Conservation (phyloP, 2,329 filamentous ascomycete genomes). For the Monilinia laxa region DNA sequence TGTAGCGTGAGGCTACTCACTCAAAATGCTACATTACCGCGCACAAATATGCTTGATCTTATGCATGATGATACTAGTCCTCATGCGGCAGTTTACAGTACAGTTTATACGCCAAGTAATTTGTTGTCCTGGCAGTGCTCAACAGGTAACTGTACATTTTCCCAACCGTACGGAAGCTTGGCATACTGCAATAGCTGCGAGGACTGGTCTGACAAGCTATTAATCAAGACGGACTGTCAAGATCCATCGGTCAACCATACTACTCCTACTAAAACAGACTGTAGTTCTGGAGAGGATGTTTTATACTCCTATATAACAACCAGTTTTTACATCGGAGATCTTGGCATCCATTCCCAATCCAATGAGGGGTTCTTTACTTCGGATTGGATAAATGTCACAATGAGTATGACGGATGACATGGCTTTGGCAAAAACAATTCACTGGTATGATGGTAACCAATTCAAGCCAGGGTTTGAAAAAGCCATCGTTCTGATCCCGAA, state of each 20-base stretch:
- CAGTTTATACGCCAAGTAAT: not conserved
- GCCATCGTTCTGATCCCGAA: no score
- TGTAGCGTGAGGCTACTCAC: not conserved
- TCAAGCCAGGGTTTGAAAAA: no score
- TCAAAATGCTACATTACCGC: not conserved
- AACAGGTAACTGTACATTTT: slow-evolving; percentile 1
- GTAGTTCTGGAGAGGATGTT: not conserved
- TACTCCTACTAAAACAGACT: not conserved
- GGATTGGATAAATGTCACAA: no score
- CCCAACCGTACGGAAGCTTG: not conserved
- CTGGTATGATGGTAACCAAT: no score
- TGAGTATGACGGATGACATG: no score
- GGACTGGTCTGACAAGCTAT: not conserved
- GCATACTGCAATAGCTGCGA: not conserved
- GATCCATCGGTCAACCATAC: not conserved
- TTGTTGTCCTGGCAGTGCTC: not conserved
- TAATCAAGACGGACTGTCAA: not conserved
- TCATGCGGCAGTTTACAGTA: not conserved
- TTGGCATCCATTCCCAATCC: no score
- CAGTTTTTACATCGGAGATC: not conserved
- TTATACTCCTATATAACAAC: not conserved
- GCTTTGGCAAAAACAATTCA: no score
- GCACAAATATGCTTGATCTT: not conserved
- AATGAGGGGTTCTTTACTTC: no score
- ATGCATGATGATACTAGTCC: no score